These are phyloP conservation scores for Panicum miliaceum DNA, from an alignment of 176 grass and related monocot species.

Conservation along the genomic window DNA sequence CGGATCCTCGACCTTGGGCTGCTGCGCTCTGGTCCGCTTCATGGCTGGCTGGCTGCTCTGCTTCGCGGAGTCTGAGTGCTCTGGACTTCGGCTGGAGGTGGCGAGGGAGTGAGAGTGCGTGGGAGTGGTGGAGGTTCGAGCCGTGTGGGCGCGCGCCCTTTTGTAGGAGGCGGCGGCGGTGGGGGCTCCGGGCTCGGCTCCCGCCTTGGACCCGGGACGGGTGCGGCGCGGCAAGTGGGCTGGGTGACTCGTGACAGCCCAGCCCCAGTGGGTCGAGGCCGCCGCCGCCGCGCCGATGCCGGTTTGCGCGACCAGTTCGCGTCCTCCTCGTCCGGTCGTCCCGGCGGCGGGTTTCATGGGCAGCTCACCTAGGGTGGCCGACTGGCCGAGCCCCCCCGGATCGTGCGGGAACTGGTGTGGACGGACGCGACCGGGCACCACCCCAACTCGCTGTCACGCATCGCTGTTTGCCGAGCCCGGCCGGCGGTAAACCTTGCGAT, in stretches of 20 bases:
- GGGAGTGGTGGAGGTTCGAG: not conserved
- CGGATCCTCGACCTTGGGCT: slow-evolving; percentile 32
- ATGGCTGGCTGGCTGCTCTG: slow-evolving; percentile 22
- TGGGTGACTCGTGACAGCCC: not conserved
- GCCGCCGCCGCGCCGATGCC: not conserved
- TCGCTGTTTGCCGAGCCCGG: not conserved
- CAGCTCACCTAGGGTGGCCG: not conserved
- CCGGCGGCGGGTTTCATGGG: not conserved
- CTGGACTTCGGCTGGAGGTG: not conserved
- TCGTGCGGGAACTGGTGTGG: not conserved
- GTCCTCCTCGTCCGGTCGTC: too few relatives aligned
- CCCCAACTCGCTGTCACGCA: not conserved
- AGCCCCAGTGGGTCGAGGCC: not conserved
- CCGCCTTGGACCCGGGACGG: not conserved
- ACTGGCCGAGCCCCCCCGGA: not conserved
- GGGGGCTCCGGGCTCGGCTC: not conserved
- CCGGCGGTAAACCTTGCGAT: not conserved
- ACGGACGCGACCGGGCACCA: not conserved
- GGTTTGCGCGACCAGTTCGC: not conserved
- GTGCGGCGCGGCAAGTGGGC: not conserved
- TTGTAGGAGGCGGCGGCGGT: slow-evolving; percentile 13
- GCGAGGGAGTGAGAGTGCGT: not conserved
- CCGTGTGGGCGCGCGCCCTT: slow-evolving; percentile 19
- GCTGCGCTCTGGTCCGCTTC: slow-evolving; percentile 63
- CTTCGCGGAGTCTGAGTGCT: not conserved